Evolutionary conservation across 495 filamentous ascomycete genomes (phyloP).

Genomic region (Durotheca rogersii): DNA sequence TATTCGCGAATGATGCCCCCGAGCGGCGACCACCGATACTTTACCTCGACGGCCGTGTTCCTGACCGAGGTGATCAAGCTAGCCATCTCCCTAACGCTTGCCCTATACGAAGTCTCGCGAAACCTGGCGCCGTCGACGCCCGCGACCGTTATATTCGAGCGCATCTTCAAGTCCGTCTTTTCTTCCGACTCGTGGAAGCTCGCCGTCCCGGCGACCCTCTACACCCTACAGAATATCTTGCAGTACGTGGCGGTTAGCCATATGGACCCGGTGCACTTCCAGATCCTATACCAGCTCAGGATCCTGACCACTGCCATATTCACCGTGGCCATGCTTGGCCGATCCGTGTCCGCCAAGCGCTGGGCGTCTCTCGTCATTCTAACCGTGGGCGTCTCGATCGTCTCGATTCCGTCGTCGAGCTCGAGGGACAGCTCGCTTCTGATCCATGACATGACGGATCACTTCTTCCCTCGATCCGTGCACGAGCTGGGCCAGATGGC

Average conservation of each 20-base stretch:
- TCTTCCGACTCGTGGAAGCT: constrained; percentile 96
- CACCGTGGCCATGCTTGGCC: constrained; percentile 71
- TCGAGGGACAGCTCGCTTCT: constrained; percentile 45
- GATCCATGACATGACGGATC: constrained; percentile 56
- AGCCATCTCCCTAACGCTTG: constrained; percentile 78
- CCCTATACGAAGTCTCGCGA: constrained; percentile 80
- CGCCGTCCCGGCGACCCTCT: constrained; percentile 83
- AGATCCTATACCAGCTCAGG: constrained; percentile 90
- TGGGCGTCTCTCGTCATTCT: constrained; percentile 83
- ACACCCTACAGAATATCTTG: constrained; percentile 86
- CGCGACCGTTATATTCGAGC: constrained; percentile 73
- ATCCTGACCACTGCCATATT: constrained; percentile 91
- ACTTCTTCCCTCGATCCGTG: constrained; percentile 73
- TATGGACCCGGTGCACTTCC: constrained; percentile 86
- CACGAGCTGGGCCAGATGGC: constrained; percentile 57
- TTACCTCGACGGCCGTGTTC: constrained; percentile 91
- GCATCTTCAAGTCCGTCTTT: constrained; percentile 79
- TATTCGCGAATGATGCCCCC: constrained; percentile 91
- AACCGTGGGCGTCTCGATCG: constrained; percentile 79
- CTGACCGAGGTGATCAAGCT: constrained; percentile 93
- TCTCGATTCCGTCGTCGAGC: constrained; percentile 69
- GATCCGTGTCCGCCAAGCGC: constrained; percentile 65
- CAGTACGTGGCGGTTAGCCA: constrained; percentile 93
- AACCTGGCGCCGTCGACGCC: constrained; percentile 73
- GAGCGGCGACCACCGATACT: constrained; percentile 78